Evolutionary conservation across 495 filamentous ascomycete genomes (phyloP).

Genomic region (Terfezia boudieri): DNA sequence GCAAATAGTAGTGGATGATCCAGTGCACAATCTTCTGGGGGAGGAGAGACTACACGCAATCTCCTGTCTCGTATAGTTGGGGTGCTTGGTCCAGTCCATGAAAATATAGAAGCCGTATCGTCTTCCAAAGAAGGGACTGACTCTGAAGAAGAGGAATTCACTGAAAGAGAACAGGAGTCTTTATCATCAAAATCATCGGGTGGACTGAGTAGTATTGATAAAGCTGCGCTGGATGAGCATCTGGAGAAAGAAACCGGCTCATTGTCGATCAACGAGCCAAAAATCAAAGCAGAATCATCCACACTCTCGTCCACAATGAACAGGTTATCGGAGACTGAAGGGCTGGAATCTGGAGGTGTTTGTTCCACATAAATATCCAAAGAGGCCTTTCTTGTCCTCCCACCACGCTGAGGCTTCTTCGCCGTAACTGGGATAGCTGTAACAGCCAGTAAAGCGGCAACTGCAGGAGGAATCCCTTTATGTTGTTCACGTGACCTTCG

Average conservation of each 20-base stretch:
- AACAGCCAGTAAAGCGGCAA: constrained; percentile 35
- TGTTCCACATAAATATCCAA: constrained; percentile 10
- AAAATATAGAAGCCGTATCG: constrained; percentile 21
- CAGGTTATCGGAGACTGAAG: not conserved
- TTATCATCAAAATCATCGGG: constrained; percentile 33
- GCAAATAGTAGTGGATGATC: constrained; percentile 35
- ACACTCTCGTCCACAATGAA: not conserved
- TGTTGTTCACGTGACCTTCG: not conserved
- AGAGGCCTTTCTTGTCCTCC: constrained; percentile 16
- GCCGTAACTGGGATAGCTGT: constrained; percentile 29
- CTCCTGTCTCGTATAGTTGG: constrained; percentile 10
- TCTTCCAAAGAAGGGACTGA: constrained; percentile 40
- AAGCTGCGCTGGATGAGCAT: constrained; percentile 9
- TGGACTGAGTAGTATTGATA: constrained; percentile 28
- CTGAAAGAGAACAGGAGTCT: constrained; percentile 20
- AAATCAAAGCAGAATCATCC: not conserved
- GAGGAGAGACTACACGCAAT: constrained; percentile 16
- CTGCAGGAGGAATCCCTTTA: constrained; percentile 28
- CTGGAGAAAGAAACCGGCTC: constrained; percentile 9
- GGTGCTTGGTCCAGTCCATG: constrained; percentile 15
- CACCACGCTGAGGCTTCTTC: constrained; percentile 8
- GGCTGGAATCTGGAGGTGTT: constrained; percentile 2
- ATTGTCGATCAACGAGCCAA: constrained; percentile 5
- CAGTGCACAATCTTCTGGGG: constrained; percentile 29
- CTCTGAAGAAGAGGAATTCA: constrained; percentile 33